Conservation (phyloP, 345 rosid species). For the Microthlaspi erraticum region DNA sequence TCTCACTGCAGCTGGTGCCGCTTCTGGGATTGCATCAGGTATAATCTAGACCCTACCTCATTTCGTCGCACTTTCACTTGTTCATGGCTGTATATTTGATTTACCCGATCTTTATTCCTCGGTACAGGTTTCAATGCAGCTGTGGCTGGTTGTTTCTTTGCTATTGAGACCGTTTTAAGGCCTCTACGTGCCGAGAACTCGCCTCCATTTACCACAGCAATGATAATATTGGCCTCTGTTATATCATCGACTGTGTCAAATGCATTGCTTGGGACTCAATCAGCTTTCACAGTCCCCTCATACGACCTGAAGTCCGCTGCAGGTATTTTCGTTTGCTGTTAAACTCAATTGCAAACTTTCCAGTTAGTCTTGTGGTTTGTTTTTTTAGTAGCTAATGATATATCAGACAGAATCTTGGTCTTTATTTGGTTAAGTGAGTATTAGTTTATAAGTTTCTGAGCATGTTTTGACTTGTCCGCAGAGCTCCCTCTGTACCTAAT, state of each 20-base stretch:
- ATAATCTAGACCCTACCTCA: not conserved
- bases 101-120: not conserved
- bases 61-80: not conserved
- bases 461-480: slow-evolving; percentile 48
- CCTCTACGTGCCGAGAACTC: slow-evolving; percentile 95
- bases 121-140: slow-evolving; percentile 94
- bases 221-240: slow-evolving; percentile 95
- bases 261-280: slow-evolving; percentile 83
- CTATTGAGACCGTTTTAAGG: slow-evolving; percentile 92
- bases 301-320: slow-evolving; percentile 99
- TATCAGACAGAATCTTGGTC: slow-evolving; percentile 9
- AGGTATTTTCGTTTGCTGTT: slow-evolving; percentile 47
- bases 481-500: slow-evolving; percentile 95
- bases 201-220: slow-evolving; percentile 97
- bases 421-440: not conserved
- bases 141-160: slow-evolving; percentile 98
- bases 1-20: slow-evolving; percentile 98
- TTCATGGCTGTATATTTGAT: slow-evolving; percentile 8
- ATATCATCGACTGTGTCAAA: slow-evolving; percentile 96
- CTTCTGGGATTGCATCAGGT: slow-evolving; percentile 98
- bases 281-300: slow-evolving; percentile 90
- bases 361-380: not conserved
- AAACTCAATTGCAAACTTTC: not conserved
- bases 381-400: not conserved
- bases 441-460: slow-evolving; percentile 6